Percentiles rank a stretch among this genome's conserved stretches.
phyloP scores from a whole-genome alignment of 1,284 basidiomycete genomes.

The Phaffia rhodozyma region DNA sequence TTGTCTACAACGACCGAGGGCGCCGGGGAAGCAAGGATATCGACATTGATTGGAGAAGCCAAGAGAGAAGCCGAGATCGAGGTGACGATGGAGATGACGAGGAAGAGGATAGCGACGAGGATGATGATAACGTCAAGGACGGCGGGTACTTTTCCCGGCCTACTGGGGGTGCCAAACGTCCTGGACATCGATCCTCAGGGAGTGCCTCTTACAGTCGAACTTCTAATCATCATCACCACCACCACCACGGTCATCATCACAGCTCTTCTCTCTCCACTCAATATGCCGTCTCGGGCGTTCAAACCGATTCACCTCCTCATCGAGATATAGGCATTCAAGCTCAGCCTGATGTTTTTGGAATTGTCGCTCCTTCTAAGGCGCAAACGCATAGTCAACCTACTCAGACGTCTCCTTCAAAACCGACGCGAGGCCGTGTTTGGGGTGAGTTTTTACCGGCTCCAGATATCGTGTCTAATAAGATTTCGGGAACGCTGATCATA shows the following conservation, averaged over 20 bases:
- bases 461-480: not conserved
- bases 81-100: constrained; percentile 73
- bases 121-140: constrained; percentile 19
- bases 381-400: not conserved
- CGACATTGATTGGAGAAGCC: constrained; percentile 27
- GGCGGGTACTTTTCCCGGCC: not conserved
- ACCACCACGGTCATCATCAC: not conserved
- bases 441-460: not conserved
- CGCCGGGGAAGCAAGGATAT: constrained; percentile 32
- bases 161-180: not conserved
- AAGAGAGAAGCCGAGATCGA: constrained; percentile 57
- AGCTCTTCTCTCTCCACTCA: not conserved
- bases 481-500: not conserved
- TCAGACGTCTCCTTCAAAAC: not conserved
- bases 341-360: not conserved
- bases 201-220: not conserved
- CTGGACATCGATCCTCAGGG: not conserved
- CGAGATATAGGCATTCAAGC: not conserved
- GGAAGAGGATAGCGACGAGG: constrained; percentile 31
- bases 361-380: not conserved
- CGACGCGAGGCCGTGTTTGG: constrained; percentile 6
- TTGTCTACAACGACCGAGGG: constrained; percentile 15
- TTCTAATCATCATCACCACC: not conserved
- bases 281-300: not conserved
- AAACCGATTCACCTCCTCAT: not conserved